Evolutionary conservation across 2,329 filamentous ascomycete genomes (phyloP), one percentile per base, ranked within the genome.

Genomic region (Ambrosiella xylebori): DNA sequence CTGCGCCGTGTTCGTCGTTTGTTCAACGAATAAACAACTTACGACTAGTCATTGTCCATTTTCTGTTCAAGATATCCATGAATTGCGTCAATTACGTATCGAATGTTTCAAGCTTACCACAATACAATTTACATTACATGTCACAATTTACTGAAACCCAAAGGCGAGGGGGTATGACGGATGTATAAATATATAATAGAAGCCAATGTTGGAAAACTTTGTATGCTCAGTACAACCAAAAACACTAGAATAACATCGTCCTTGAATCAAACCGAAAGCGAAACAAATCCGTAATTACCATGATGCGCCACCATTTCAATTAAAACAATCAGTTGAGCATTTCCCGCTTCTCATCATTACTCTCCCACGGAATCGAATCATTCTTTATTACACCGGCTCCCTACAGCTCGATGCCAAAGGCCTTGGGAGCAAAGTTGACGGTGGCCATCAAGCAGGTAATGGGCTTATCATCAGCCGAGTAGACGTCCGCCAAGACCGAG

Each of bases 381-480:
- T 54, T 38, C 13, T 37, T 36, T 6, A 6, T 35, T n/a, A 35
- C 8, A 19, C 8, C 15, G 19, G 54, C 36, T 38, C 36, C 51
- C 54, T 65, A 74, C 58, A 77, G 67, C 62, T 77, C 74, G 41
- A 69, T 62, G 57, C 68, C 67, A 60, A 72, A 71, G 60, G 70
- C 12, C 12, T 69, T 64, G 58, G 70, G 72, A 57, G 68, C 65
- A 68, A 93, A 91, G 50, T 71, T 67, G 60, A 93, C 81, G 6
- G 75, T 78, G 19, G 89, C 89, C 58, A 84, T 84, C 66, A 98
- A 76, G 72, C 93, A 98, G 61, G 90, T 95, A 63, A 98, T 85
- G 67, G 81, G 82, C 63, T 82, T 75, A 59, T 79, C 76, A 56
- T 94, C 82, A 61, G 74, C 76, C 64, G 80, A 88, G 71, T 81